Percentiles rank a stretch among this genome's conserved stretches.
These are phyloP conservation scores for Rosa hybrid DNA, from an alignment of 331 rosid genomes.

Conservation along the genomic window DNA sequence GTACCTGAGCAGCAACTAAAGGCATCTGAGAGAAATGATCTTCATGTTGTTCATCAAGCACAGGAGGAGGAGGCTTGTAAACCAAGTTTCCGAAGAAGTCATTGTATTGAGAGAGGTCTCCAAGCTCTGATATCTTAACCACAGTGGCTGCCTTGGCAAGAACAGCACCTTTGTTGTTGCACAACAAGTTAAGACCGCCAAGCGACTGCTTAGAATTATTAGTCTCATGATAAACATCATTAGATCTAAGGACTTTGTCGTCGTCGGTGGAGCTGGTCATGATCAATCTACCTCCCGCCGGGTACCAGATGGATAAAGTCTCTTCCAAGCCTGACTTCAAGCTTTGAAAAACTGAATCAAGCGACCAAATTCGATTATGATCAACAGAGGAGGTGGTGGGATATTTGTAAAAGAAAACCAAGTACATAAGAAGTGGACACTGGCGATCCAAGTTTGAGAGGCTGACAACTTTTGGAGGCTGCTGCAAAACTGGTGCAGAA, in stretches of 20 bases:
- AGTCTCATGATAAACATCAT: not conserved
- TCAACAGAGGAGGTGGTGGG: slow-evolving; percentile 2
- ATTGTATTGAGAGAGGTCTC: slow-evolving; percentile 63
- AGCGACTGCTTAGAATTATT: not conserved
- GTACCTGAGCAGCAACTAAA: slow-evolving; percentile 78
- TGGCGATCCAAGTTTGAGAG: slow-evolving; percentile 84
- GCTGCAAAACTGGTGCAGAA: slow-evolving; percentile 38
- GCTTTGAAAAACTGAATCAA: slow-evolving; percentile 44
- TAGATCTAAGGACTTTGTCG: not conserved
- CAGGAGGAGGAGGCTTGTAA: slow-evolving; percentile 38
- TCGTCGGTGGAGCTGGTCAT: slow-evolving; percentile 13
- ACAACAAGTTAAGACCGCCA: slow-evolving; percentile 42
- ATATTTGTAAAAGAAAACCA: slow-evolving; percentile 57
- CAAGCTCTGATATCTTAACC: slow-evolving; percentile 50
- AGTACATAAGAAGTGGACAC: slow-evolving; percentile 64
- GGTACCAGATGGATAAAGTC: slow-evolving; percentile 59
- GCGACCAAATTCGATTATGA: slow-evolving; percentile 19
- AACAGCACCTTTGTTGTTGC: slow-evolving; percentile 68
- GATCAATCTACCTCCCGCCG: slow-evolving; percentile 65
- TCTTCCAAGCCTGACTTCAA: slow-evolving; percentile 67
- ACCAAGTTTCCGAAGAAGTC: slow-evolving; percentile 60
- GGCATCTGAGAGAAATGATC: slow-evolving; percentile 59
- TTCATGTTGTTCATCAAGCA: slow-evolving; percentile 35
- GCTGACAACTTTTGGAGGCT: slow-evolving; percentile 41
- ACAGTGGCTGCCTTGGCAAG: slow-evolving; percentile 49